Evolutionary conservation across 495 filamentous ascomycete genomes (phyloP).

Genomic region (Podospora bellae-mahoneyi): DNA sequence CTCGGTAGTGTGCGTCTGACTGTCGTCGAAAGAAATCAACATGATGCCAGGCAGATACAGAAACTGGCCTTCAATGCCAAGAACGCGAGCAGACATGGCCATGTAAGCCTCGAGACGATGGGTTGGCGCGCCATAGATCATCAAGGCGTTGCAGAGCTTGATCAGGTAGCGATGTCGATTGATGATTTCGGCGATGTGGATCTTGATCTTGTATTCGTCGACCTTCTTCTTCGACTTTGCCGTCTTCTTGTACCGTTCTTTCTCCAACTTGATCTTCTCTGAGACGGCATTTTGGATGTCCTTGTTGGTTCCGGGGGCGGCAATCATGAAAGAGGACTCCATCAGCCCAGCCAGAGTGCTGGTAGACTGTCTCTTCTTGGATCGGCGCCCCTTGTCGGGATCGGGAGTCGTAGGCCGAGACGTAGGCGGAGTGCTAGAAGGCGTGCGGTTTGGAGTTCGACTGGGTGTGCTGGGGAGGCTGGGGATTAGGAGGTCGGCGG

Average conservation of each 20-base stretch:
- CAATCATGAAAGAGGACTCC: constrained; percentile 52
- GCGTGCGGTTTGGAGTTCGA: constrained; percentile 32
- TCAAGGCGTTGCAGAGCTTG: constrained; percentile 80
- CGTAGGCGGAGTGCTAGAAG: constrained; percentile 29
- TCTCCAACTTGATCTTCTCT: constrained; percentile 36
- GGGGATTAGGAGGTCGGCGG: constrained; percentile 24
- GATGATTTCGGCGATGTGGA: constrained; percentile 83
- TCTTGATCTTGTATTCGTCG: constrained; percentile 77
- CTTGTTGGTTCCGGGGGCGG: constrained; percentile 28
- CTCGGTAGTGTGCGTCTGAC: constrained; percentile 84
- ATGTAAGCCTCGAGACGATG: constrained; percentile 79
- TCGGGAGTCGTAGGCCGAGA: constrained; percentile 57
- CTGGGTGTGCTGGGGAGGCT: constrained; percentile 31
- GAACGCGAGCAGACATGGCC: constrained; percentile 81
- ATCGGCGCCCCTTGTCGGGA: constrained; percentile 47
- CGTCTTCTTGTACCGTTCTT: constrained; percentile 40
- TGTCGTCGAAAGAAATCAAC: constrained; percentile 93
- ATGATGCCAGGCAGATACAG: constrained; percentile 92
- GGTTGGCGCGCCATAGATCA: constrained; percentile 78
- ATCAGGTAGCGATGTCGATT: constrained; percentile 79
- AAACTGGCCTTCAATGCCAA: constrained; percentile 89
- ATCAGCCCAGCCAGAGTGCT: constrained; percentile 54
- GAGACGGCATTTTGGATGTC: constrained; percentile 33
- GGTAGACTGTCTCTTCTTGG: constrained; percentile 35
- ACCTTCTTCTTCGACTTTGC: constrained; percentile 37